Evolutionary conservation across 2,329 filamentous ascomycete genomes (phyloP), one percentile per base, ranked within the genome.

Genomic region (Scedosporium boydii): DNA sequence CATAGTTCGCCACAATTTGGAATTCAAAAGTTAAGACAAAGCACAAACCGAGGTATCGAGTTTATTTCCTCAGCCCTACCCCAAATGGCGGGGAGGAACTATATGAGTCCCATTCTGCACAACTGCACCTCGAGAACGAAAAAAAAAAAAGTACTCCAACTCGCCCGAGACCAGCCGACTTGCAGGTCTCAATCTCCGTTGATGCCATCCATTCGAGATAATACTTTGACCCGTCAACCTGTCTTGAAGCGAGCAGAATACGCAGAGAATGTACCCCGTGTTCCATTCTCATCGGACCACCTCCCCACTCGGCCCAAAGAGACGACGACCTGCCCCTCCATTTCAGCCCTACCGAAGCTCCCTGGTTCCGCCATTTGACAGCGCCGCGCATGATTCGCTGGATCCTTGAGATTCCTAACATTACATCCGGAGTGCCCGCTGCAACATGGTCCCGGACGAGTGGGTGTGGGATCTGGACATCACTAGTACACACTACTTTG

Each of bases 371-470:
- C 34, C 27, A 38, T 41, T 58, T 58, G 23, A 5, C 27, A 58
- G 16, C 14, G 16, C 27, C 4, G 27, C 55, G 12, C 16, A 23
- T 41, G 55, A 58, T 58, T 58, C 55, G 55, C 55, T 26, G 23
- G 55, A 55, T 23, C 23, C 23, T 27, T 23, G 16, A 10, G 18
- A 18, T 23, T 55, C 18, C 7, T 27, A 23, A 7, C 51, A 27
- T n/a, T 48, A 48, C 44, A 55, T 41, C 55, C 55, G 55, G 55
- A 58, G 34, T 58, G 55, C n/a, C 55, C 55, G 55, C 55, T 58
- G 55, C 55, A 58, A 26, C 18, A 23, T 27, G 18, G 51, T 23
- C 18, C 51, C 51, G 51, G 51, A 55, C 18, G 12, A 55, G 51
- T 55, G 51, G 51, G 21, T 38, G 34, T 38, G 3, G 34, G 34